phyloP scores from a whole-genome alignment of 164 flowering plant genomes.

The Vitis cinerea region DNA sequence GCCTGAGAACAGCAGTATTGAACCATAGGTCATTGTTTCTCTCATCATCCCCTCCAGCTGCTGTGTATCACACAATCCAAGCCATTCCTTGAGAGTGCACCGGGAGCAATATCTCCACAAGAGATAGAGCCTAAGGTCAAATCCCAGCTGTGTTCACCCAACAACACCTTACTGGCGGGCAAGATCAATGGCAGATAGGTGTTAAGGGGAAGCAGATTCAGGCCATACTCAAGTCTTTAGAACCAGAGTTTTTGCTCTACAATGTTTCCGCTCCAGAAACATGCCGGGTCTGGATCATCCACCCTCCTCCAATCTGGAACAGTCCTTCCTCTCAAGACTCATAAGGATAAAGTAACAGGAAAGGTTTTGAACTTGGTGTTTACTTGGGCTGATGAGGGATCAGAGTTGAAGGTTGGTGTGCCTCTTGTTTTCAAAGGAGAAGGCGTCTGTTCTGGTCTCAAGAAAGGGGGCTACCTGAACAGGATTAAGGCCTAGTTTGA shows the following conservation, averaged over 20 bases:
- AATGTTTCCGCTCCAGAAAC: slow-evolving; percentile 75
- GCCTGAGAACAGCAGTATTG: slow-evolving; percentile 22
- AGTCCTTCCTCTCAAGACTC: slow-evolving; percentile 86
- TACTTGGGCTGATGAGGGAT: slow-evolving; percentile 77
- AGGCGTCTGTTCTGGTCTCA: slow-evolving; percentile 68
- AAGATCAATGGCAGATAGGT: no score
- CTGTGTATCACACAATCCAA: slow-evolving; percentile 66
- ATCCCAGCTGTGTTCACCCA: slow-evolving; percentile 59
- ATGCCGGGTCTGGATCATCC: slow-evolving; percentile 85
- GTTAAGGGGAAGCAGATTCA: slow-evolving; percentile 54
- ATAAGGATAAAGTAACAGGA: slow-evolving; percentile 60
- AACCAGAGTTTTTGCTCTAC: slow-evolving; percentile 74
- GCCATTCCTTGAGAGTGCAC: slow-evolving; percentile 69
- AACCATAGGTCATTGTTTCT: neutral
- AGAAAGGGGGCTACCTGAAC: slow-evolving; percentile 68
- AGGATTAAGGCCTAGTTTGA: slow-evolving; percentile 48
- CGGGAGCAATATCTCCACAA: slow-evolving; percentile 49
- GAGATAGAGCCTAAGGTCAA: slow-evolving; percentile 65
- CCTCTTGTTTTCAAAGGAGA: slow-evolving; percentile 83
- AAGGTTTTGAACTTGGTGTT: slow-evolving; percentile 74
- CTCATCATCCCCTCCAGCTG: neutral
- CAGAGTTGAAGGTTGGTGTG: slow-evolving; percentile 64
- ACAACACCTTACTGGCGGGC: no score
- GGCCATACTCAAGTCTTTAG: slow-evolving; percentile 49
- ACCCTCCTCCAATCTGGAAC: slow-evolving; percentile 61